A percentile compares a stretch with the other conserved stretches of the same genome.
Evolutionary conservation across 2,329 filamentous ascomycete species (phyloP).

Genomic region (Sphaerulina populicola): DNA sequence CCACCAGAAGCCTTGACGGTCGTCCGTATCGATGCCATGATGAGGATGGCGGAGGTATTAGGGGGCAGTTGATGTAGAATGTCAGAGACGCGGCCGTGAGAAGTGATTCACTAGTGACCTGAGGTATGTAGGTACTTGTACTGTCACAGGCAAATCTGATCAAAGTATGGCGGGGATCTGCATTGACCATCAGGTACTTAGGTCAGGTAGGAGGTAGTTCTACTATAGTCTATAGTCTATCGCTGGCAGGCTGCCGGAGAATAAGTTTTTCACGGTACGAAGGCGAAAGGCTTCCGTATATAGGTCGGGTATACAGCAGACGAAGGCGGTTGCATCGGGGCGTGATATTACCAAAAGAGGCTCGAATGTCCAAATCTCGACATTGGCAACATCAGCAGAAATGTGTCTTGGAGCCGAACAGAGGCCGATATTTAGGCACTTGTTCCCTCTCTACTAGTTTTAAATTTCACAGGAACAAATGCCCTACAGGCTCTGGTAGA

Average conservation of each 20-base stretch:
- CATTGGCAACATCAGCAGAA: background rate
- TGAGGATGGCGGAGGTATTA: constrained; percentile 2
- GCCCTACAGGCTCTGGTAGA: no score
- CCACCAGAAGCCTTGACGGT: constrained; percentile 36
- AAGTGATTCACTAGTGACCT: background rate
- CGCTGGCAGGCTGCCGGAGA: no score
- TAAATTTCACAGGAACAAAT: no score
- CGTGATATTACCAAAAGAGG: background rate
- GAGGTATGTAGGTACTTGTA: no score
- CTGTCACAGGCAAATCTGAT: background rate
- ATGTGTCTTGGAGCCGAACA: background rate
- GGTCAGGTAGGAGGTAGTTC: no score
- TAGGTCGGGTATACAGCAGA: background rate
- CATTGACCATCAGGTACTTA: no score
- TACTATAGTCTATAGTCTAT: no score
- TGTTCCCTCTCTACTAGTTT: no score
- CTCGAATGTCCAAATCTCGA: background rate
- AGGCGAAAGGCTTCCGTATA: background rate
- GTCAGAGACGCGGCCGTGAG: background rate
- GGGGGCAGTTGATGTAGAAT: background rate
- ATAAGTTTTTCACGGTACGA: no score
- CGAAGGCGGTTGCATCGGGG: background rate
- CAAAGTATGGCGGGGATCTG: no score
- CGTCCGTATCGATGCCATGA: constrained; percentile 38
- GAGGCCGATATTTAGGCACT: no score